Evolutionary conservation across 163 green algal species (phyloP), one percentile per base, ranked within the genome.

Genomic region (Volvox carteri): DNA sequence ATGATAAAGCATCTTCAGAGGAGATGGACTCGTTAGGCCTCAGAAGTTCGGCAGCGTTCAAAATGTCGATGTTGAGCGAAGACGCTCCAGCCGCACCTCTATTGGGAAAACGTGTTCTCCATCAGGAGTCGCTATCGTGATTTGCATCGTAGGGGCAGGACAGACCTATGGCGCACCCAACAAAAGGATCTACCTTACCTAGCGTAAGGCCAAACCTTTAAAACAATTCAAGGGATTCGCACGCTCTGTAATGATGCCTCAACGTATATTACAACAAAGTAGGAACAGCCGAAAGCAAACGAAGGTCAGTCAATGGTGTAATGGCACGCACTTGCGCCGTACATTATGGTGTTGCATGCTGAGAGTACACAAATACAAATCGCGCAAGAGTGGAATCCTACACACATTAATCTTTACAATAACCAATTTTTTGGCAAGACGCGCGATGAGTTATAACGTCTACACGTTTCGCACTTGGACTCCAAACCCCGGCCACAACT

Each of bases 101-200:
- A 88, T 37, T 16, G 83, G 83, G 41, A 88, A 88, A 2, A 88
- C 68, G 37, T 88, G 68, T 35, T 88, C 83, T 6, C 83, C 83
- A 35, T 88, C 83, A 1, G 83, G 68, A 4, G 83, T 88, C 1
- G 83, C 81, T 0, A 88, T 46, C 12, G 83, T 81, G 7, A 88
- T 21, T 39, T 83, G 83, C 68, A 88, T 88, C 46, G 0, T 76
- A 11, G 33, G 30, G 8, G 35, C 2, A 12, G 70, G 70, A 14
- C 7, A 41, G 41, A 35, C 16, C 70, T 18, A 18, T 14, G 70
- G 16, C 70, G 8, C 23, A 8, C 18, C 18, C 28, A 78, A 54
- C 9, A 37, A 18, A 80, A 62, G 68, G 46, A 65, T 65, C 73
- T 60, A 1, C 5, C 2, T 4, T 44, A 62, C 73, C 42, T 80